Base-by-base conservation (phyloP, 257 asterid species). In the Nicotiana otophora region DNA sequence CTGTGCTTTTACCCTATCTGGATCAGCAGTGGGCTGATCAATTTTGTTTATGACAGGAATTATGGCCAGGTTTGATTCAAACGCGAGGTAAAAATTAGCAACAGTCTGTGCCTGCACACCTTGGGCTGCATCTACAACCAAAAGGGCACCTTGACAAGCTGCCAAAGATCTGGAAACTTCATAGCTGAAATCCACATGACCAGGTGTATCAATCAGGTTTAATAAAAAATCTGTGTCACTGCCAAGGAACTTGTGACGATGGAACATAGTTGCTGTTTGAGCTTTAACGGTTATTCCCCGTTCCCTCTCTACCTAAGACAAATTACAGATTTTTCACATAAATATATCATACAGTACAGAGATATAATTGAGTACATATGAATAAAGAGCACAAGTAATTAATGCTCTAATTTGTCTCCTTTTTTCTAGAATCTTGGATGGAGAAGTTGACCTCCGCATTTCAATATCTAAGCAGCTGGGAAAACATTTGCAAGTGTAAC, bases 91-190 rank as follows among this genome's bases (percentile, higher is more conserved):
- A 87, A 96, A 96, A 87, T 96, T 96, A 4, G 99, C 99, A 62
- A 96, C 98, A 0, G 99, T 96, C 86, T 96, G 99, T 51, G 99
- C 98, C 88, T 96, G 99, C 81, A 96, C 98, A 61, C 99, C 99
- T 86, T 94, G 98, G 31, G 98, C 99, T 46, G 98, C 99, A 80
- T 96, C 99, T 63, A 96, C 99, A 46, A 96, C 97, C 20, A 96
- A 95, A 82, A 96, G 98, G 76, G 93, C 98, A 26, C 98, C 98
- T 74, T 96, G 99, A 90, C 99, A 96, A 84, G 99, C 99, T 81
- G 98, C 98, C 90, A 96, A 85, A 63, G 99, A 96, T 86, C 99
- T 92, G 8, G 99, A 93, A 28, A 96, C 99, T 87, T 96, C 99
- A 34, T 96, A 96, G 90, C 92, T 96, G 85, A 96, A 96, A 87